phyloP scores from a whole-genome alignment of 441 rosid species.

The Gossypium laxum region DNA sequence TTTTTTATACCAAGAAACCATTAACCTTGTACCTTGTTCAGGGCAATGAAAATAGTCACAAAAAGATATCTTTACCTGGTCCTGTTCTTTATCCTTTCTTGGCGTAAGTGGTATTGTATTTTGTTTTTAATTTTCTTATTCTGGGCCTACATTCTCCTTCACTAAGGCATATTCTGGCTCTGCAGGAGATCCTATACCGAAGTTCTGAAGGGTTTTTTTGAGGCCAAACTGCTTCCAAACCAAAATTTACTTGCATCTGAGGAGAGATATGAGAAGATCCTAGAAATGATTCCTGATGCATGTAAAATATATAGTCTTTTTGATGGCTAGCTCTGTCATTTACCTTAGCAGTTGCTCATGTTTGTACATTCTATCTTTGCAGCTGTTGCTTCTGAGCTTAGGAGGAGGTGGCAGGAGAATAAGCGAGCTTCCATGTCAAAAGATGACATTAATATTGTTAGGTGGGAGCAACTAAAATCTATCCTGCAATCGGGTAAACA shows the following conservation, averaged over 20 bases:
- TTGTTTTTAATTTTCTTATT: constrained; percentile 4
- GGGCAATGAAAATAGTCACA: constrained; percentile 77
- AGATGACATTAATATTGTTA: constrained; percentile 49
- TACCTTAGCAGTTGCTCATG: constrained; percentile 6
- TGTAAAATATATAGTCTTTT: constrained; percentile 11
- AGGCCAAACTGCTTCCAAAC: constrained; percentile 50
- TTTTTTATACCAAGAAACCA: not conserved
- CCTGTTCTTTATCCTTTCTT: constrained; percentile 77
- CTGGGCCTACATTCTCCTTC: constrained; percentile 9
- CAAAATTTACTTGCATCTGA: constrained; percentile 57
- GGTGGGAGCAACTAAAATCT: constrained; percentile 78
- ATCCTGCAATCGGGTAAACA: constrained; percentile 56
- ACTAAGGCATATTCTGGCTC: constrained; percentile 11
- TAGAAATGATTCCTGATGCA: constrained; percentile 87
- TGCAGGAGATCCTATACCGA: constrained; percentile 82
- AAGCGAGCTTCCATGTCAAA: constrained; percentile 46
- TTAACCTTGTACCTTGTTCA: constrained; percentile 24
- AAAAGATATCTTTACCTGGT: constrained; percentile 60
- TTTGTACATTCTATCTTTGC: constrained; percentile 10
- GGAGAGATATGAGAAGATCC: constrained; percentile 77
- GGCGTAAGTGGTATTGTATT: constrained; percentile 40
- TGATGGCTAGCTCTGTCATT: not conserved
- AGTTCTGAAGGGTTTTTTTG: constrained; percentile 61
- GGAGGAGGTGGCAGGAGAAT: constrained; percentile 71
- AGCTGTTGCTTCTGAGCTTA: constrained; percentile 76